Base-by-base conservation (phyloP, 2,329 filamentous ascomycete species). In the Aureobasidium sp. region DNA sequence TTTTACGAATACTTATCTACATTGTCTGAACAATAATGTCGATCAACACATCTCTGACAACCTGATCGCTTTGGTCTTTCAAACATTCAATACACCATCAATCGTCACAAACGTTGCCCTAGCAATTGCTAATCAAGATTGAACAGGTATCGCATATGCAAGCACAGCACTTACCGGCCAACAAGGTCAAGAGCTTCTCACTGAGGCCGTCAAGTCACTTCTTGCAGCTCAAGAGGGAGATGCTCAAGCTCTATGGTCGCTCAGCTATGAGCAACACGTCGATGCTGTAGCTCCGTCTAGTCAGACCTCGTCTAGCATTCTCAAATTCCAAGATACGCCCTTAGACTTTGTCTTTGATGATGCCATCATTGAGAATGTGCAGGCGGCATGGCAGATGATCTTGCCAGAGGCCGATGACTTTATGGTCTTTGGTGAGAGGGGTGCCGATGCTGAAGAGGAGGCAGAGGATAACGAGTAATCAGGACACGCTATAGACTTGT, bases 21-120 rank as follows among this genome's bases (percentile, higher is more conserved):
- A 97, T 97, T 97, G 91, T 89, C 93, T 92, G 93, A 96, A 88
- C 78, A 79, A 75, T 82, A 92, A 95, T 86, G 91, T 94, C 82
- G 81, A 74, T 50, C 37, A 81, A 83, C 54, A 58, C 54, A 58
- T 83, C 85, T 91, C 88, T 93, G 87, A 93, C 86, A 90, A 87
- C 79, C 91, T 96, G 91, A 95, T 85, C 79, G 74, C 73, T 62
- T 60, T 48, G 56, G 62, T 48, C 64, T 69, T 62, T 64, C 50
- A 60, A 60, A 50, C 64, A 59, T 44, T 47, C 58, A 64, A 40
- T n/a, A 49, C 63, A 60, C 62, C 54, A 35, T 39, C 63, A 62
- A 63, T 63, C 64, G 69, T 66, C 68, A 60, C 64, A 62, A 37
- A 63, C 61, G 44, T 48, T 66, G 48, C 33, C 8, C 24, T 59